Percentiles rank a stretch among this genome's conserved stretches.
phyloP scores from a whole-genome alignment of 768 basidiomycete genomes.

The Tricholomella constricta region DNA sequence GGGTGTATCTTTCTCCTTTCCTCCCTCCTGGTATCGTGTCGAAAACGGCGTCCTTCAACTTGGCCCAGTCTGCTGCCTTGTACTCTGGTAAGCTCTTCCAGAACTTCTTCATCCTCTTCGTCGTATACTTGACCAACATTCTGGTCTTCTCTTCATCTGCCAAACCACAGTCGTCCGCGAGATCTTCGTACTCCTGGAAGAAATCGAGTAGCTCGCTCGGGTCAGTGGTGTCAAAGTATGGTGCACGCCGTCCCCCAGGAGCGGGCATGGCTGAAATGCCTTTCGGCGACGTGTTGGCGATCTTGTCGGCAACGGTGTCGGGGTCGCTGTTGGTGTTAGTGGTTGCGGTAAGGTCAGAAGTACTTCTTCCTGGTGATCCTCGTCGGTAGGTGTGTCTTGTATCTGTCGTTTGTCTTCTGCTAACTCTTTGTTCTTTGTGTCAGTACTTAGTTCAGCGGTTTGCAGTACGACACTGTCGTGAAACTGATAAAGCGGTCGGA shows the following conservation, averaged over 20 bases:
- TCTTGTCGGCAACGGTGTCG: neutral
- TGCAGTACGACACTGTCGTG: neutral
- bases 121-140: constrained; percentile 7
- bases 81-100: constrained; percentile 14
- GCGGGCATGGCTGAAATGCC: too few relatives aligned
- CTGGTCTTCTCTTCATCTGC: constrained; percentile 10
- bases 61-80: neutral
- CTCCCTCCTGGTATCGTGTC: constrained; percentile 4
- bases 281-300: too few relatives aligned
- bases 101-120: too few relatives aligned
- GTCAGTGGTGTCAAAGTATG: neutral
- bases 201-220: constrained; percentile 3
- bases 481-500: neutral
- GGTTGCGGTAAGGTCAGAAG: neutral
- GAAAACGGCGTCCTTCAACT: neutral
- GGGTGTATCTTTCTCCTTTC: neutral
- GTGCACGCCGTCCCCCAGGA: too few relatives aligned
- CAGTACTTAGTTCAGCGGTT: too few relatives aligned
- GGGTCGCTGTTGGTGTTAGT: too few relatives aligned
- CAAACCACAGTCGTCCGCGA: constrained; percentile 12
- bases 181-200: too few relatives aligned
- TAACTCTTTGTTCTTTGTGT: neutral
- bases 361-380: neutral
- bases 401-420: too few relatives aligned
- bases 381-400: too few relatives aligned